These are phyloP conservation scores for Triticum turgidum DNA, from an alignment of 176 grass and related monocot genomes.

Conservation along the genomic window DNA sequence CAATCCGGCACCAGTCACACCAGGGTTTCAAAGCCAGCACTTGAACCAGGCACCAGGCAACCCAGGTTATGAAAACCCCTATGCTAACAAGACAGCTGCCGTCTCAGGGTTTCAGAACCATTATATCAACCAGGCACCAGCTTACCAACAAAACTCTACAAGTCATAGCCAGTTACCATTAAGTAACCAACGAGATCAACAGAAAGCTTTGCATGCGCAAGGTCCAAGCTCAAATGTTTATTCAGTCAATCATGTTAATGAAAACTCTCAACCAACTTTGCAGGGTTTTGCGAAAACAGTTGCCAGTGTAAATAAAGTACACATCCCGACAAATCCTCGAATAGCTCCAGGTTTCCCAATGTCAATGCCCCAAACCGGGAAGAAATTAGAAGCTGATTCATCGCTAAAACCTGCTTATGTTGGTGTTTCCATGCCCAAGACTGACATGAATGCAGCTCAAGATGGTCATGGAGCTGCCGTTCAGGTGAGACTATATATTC, in stretches of 20 bases:
- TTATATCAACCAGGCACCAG: constrained; percentile 36
- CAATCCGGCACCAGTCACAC: neutral
- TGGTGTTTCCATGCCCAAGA: constrained; percentile 60
- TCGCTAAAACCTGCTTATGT: constrained; percentile 65
- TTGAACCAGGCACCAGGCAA: neutral
- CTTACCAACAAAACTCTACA: constrained; percentile 39
- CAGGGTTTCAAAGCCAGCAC: constrained; percentile 26
- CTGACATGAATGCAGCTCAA: constrained; percentile 35
- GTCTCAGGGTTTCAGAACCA: constrained; percentile 19
- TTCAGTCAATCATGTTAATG: constrained; percentile 39
- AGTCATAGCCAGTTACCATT: constrained; percentile 31
- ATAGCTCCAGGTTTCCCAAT: constrained; percentile 60
- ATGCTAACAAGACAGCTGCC: constrained; percentile 19
- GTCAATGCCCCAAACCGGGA: constrained; percentile 37
- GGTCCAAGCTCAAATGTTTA: constrained; percentile 54
- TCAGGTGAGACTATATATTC: constrained; percentile 43
- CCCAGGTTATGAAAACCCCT: neutral
- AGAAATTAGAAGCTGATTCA: constrained; percentile 42
- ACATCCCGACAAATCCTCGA: constrained; percentile 77
- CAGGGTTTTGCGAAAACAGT: constrained; percentile 37
- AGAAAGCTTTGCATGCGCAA: constrained; percentile 52
- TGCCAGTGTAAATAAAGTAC: constrained; percentile 62
- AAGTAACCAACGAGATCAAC: constrained; percentile 58
- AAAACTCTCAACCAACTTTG: constrained; percentile 32
- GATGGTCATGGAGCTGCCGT: constrained; percentile 39